Percentiles rank a stretch among this genome's conserved stretches.
Evolutionary conservation across 352 stramenopile genomes (phyloP).

Genomic region (Peronospora belbahrii): DNA sequence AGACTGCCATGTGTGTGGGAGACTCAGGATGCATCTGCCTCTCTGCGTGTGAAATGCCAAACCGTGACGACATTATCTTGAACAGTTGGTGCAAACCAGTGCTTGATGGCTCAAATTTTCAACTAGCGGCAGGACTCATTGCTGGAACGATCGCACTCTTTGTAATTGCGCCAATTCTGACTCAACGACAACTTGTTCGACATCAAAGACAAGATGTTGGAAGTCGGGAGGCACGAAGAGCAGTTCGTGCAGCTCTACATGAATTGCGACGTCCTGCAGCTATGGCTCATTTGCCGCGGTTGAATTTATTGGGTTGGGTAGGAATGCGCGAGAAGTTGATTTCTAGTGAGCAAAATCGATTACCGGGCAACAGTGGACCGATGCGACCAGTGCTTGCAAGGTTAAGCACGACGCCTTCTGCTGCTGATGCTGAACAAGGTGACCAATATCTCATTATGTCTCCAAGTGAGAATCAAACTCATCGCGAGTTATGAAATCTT

Average conservation of each 20-base stretch:
- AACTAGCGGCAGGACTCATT: conserved; percentile 20
- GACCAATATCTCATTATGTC: conserved; percentile 36
- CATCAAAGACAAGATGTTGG: conserved; percentile 9
- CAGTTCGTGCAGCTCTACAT: conserved; percentile 5
- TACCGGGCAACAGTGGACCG: conserved; percentile 2
- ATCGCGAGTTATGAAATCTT: conserved; percentile 11
- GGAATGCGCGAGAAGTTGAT: conserved; percentile 42
- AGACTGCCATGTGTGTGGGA: conserved; percentile 23
- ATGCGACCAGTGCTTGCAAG: conserved; percentile 13
- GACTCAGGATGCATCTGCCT: conserved; percentile 37
- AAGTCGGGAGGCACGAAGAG: conserved; percentile 8
- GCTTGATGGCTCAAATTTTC: conserved; percentile 19
- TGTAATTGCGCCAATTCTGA: conserved; percentile 14
- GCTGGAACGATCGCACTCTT: conserved; percentile 22
- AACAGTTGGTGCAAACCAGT: conserved; percentile 24
- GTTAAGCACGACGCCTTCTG: conserved; percentile 8
- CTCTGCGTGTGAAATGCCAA: conserved; percentile 24
- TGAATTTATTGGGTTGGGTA: conserved; percentile 45
- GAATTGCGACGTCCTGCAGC: conserved; percentile 10
- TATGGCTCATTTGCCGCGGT: conserved; percentile 18
- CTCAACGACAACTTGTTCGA: conserved; percentile 16
- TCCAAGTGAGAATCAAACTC: conserved; percentile 15
- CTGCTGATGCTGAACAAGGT: conserved; percentile 23
- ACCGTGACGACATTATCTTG: conserved; percentile 19
- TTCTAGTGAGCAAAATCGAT: conserved; percentile 19